phyloP scores from a whole-genome alignment of 1,284 basidiomycete species.

The Melampsora allii-populina region DNA sequence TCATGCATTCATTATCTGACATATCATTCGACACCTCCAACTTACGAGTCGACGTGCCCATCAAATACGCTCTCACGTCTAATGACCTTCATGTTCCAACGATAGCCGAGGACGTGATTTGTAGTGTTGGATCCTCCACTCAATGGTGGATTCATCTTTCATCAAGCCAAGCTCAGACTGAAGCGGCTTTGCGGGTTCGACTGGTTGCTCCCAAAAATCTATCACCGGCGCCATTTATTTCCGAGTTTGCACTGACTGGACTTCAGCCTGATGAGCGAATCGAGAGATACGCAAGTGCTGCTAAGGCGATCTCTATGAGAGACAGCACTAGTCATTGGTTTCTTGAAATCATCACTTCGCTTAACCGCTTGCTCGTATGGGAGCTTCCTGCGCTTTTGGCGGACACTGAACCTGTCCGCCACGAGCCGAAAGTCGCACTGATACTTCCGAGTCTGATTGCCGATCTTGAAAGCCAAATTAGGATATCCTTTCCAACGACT shows the following conservation, averaged over 20 bases:
- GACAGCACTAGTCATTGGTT: no score
- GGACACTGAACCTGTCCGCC: neutral
- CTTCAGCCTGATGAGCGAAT: neutral
- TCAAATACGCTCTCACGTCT: no score
- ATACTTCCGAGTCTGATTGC: neutral
- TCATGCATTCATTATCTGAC: no score
- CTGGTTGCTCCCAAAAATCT: constrained; percentile 7
- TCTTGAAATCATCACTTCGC: constrained; percentile 3
- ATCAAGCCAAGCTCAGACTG: neutral
- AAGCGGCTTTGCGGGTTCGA: neutral
- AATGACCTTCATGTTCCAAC: no score
- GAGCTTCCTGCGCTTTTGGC: neutral
- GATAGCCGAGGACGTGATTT: no score
- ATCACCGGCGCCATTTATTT: neutral
- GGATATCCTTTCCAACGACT: neutral
- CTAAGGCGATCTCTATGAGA: no score
- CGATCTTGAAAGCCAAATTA: no score
- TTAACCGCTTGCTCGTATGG: constrained; percentile 24
- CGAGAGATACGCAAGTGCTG: neutral
- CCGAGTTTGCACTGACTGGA: neutral
- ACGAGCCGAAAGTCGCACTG: neutral
- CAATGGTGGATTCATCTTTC: no score
- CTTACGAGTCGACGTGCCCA: no score
- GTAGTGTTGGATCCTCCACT: no score
- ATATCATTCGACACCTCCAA: no score